Evolutionary conservation across 495 filamentous ascomycete genomes (phyloP), one percentile per base, ranked within the genome.

Genomic region (Glarea lozoyensis): DNA sequence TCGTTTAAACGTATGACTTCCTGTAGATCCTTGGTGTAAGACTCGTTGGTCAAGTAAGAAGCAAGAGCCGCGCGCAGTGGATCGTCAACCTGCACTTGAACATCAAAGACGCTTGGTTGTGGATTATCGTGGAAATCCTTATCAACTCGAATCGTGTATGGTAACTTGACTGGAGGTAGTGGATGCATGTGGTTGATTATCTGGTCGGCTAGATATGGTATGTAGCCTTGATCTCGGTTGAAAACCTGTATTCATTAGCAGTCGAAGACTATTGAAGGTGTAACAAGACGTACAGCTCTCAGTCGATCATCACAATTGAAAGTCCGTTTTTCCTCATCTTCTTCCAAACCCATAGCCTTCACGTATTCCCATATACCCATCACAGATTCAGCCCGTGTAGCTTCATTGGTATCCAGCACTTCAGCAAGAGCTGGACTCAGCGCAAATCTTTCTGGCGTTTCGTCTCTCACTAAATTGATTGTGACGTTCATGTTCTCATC

Each of bases 321-420:
- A 35, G 79, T 79, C 42, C 92, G 75, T 68, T 87, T 87, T 57
- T 99, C 92, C 17, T 95, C 89, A 42, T 94, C 86, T 50, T 96
- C 90, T 57, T 90, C 84, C 12, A 99, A 64, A 10, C 79, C 80
- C 72, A 84, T 86, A 16, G 84, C 73, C 46, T 83, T 82, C 49
- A 94, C 83, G 58, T 99, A 99, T 58, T 97, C 87, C 87, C 88
- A 97, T 20, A 99, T 74, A 19, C 84, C 88, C 67, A 90, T 82
- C 16, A 94, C 78, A 21, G 87, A 82, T 23, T 86, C 87, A 25
- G 86, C 79, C 10, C 86, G 76, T 12, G 89, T 89, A 39, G 88
- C 93, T 55, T 93, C 87, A 38, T 80, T 72, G 37, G 84, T 81
- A 53, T 97, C 93, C 16, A 97, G 66, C 10, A 99, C 70, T 42